Conservation (phyloP, 2,329 filamentous ascomycete species). For the Sclerotinia spermophila region DNA sequence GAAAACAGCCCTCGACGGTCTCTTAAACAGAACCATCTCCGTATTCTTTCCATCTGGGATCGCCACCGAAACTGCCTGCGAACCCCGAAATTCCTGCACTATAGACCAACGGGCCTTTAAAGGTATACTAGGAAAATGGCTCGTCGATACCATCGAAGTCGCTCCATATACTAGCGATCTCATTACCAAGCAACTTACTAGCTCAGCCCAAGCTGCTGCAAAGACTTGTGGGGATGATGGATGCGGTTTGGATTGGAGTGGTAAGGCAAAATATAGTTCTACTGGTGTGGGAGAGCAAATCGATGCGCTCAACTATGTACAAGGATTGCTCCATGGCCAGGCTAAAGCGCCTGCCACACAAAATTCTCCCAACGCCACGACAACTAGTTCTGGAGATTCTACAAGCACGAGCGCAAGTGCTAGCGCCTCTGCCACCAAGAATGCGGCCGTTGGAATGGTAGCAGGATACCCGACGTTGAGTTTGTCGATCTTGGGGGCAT, state of each 20-base stretch:
- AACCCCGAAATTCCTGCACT: conserved; percentile 57
- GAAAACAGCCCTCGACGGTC: conserved; percentile 52
- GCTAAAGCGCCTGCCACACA: conserved; percentile 43
- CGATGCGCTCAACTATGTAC: conserved; percentile 50
- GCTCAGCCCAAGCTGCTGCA: conserved; percentile 57
- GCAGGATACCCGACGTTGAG: neutral
- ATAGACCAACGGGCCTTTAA: conserved; percentile 72
- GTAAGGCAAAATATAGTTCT: conserved; percentile 47
- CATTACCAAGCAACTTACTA: conserved; percentile 56
- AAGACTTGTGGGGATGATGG: conserved; percentile 59
- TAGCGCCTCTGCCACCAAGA: neutral
- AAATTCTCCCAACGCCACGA: conserved; percentile 40
- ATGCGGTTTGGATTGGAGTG: conserved; percentile 64
- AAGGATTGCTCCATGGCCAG: conserved; percentile 38
- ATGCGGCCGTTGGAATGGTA: neutral
- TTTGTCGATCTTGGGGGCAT: neutral
- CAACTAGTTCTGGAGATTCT: neutral
- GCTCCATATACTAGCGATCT: conserved; percentile 54
- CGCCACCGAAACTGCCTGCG: conserved; percentile 66
- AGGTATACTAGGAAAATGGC: conserved; percentile 64
- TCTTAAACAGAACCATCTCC: conserved; percentile 48
- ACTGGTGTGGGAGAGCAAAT: conserved; percentile 48
- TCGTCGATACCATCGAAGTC: conserved; percentile 57
- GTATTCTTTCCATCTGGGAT: conserved; percentile 55
- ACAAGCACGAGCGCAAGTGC: neutral